Evolutionary conservation across 257 asterid genomes (phyloP).

Genomic region (Echites panduratus): DNA sequence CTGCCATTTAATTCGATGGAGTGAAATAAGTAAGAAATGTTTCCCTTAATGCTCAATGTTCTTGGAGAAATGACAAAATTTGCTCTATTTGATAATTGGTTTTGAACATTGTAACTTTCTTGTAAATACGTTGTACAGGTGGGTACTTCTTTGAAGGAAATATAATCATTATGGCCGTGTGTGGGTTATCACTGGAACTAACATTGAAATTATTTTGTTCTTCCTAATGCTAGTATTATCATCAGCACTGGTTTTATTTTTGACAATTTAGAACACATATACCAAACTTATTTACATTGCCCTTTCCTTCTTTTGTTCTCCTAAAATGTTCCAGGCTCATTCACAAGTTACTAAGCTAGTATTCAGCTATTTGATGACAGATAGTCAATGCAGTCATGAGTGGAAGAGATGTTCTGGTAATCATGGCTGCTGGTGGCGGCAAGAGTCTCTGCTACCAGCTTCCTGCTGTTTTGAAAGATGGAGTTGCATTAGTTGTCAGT

Average conservation of each 20-base stretch:
- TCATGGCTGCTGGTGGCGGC: constrained; percentile 99
- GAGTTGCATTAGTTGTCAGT: constrained; percentile 88
- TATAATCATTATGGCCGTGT: not conserved
- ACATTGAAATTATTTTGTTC: not conserved
- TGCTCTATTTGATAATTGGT: not conserved
- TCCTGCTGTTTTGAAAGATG: constrained; percentile 78
- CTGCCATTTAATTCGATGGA: not conserved
- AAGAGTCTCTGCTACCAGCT: constrained; percentile 98
- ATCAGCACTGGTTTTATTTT: not conserved
- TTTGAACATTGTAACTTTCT: not conserved
- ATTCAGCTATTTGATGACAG: constrained; percentile 24
- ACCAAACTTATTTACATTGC: not conserved
- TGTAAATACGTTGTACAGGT: not conserved
- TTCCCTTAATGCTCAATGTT: not conserved
- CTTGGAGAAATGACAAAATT: not conserved
- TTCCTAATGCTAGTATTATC: not conserved
- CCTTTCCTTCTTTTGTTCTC: not conserved
- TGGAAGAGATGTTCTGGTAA: constrained; percentile 83
- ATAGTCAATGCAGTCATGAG: constrained; percentile 81
- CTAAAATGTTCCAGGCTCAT: not conserved
- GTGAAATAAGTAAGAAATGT: not conserved
- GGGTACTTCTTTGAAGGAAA: not conserved
- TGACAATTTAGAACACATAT: not conserved
- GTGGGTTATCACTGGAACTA: not conserved
- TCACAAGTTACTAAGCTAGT: not conserved